phyloP scores from a whole-genome alignment of 2,329 filamentous ascomycete genomes.

The Aulographum hederae region DNA sequence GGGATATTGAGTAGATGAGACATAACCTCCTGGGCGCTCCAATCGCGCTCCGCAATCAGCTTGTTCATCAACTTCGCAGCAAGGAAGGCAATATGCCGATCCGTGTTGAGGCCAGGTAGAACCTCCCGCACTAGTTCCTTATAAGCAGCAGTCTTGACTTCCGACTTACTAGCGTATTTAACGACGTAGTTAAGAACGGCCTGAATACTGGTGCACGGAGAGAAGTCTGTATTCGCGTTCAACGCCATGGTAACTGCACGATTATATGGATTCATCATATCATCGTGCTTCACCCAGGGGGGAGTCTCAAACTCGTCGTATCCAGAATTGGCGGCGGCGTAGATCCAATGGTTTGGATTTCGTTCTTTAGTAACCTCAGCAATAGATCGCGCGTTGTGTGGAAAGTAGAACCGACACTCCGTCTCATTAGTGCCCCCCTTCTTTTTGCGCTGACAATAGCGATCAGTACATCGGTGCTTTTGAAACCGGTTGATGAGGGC shows the following conservation, averaged over 20 bases:
- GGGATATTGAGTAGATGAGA: neutral
- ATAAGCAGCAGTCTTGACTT: neutral
- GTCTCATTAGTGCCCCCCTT: neutral
- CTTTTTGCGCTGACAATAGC: neutral
- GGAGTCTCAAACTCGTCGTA: too few species aligned
- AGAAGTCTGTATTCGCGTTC: slow-evolving; percentile 1
- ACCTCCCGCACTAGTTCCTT: neutral
- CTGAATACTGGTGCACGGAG: neutral
- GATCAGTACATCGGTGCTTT: neutral
- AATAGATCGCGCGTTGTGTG: neutral
- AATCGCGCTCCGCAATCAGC: neutral
- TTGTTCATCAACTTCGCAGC: neutral
- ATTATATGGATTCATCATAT: neutral
- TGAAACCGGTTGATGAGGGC: neutral
- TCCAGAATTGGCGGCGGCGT: too few species aligned
- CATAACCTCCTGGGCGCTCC: neutral
- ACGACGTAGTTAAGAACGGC: neutral
- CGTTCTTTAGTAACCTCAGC: neutral
- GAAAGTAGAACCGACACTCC: neutral
- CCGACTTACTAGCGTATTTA: neutral
- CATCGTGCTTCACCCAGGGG: too few species aligned
- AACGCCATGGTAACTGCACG: neutral
- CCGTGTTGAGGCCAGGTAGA: neutral
- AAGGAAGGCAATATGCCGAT: neutral
- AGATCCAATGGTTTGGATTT: too few species aligned